Evolutionary conservation across 2,329 filamentous ascomycete species (phyloP).

Genomic region (Apiospora phragmitis): DNA sequence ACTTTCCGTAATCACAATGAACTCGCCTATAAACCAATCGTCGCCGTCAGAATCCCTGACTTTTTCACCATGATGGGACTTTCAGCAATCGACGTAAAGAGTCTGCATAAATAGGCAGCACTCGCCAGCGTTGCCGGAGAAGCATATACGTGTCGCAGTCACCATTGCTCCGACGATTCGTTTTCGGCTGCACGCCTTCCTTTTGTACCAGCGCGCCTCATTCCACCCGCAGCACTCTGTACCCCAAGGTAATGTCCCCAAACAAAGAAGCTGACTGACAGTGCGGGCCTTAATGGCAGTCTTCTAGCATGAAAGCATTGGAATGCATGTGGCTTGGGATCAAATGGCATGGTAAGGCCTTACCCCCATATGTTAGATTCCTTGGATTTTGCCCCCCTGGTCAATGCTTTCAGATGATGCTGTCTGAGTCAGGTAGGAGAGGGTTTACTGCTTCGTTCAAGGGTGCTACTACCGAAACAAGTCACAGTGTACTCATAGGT

Average conservation of each 20-base stretch:
- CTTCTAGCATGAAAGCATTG: not conserved
- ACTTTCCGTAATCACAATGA: slow-evolving; percentile 11
- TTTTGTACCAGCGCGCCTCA: not conserved
- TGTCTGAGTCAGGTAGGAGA: not conserved
- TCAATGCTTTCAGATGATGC: slow-evolving; percentile 1
- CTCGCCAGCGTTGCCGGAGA: not conserved
- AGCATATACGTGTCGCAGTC: not conserved
- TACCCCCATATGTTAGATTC: not conserved
- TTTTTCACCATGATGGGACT: not conserved
- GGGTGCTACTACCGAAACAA: not conserved
- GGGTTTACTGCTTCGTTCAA: not conserved
- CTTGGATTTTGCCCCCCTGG: not conserved
- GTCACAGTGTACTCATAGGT: not conserved
- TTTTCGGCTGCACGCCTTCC: not conserved
- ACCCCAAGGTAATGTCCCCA: not conserved
- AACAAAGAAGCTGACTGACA: slow-evolving; percentile 7
- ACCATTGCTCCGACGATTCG: not conserved
- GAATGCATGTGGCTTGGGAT: not conserved
- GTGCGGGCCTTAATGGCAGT: not conserved
- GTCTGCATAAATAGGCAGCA: not conserved
- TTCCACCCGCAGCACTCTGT: not conserved
- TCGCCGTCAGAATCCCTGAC: slow-evolving; percentile 9
- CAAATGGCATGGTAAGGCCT: not conserved
- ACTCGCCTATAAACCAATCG: slow-evolving; percentile 1
- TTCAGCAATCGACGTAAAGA: not conserved